Percentiles rank a stretch among this genome's conserved stretches.
phyloP scores from a whole-genome alignment of 768 basidiomycete species.

The Fistulinella prunicolor region DNA sequence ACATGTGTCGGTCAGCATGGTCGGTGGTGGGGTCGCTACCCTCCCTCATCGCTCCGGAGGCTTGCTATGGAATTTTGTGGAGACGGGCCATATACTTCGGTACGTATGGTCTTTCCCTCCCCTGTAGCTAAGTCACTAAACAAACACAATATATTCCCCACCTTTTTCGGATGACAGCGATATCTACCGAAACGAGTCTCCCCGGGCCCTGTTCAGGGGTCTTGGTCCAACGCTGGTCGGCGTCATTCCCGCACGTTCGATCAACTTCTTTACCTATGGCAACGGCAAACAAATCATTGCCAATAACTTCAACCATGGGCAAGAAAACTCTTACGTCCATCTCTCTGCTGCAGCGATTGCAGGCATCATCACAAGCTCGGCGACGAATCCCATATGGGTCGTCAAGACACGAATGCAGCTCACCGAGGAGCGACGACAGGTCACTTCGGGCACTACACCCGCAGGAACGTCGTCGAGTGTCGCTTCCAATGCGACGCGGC shows the following conservation, averaged over 20 bases:
- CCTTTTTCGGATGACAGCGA: slow-evolving; percentile 48
- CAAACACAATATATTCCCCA: too few relatives aligned
- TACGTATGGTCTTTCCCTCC: slow-evolving; percentile 30
- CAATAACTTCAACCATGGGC: slow-evolving; percentile 65
- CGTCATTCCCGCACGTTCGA: slow-evolving; percentile 91
- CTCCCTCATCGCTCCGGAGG: slow-evolving; percentile 41
- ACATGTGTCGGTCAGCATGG: slow-evolving; percentile 32
- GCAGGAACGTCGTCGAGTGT: background rate
- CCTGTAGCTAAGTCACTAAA: too few relatives aligned
- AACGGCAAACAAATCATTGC: slow-evolving; percentile 94
- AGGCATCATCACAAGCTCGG: slow-evolving; percentile 82
- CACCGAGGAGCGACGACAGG: slow-evolving; percentile 30
- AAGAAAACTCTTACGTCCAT: slow-evolving; percentile 85
- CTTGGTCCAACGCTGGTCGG: slow-evolving; percentile 93
- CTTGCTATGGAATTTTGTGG: slow-evolving; percentile 89
- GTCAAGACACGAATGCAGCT: slow-evolving; percentile 96
- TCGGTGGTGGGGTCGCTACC: slow-evolving; percentile 31
- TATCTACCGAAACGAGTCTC: slow-evolving; percentile 86
- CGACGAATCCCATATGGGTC: slow-evolving; percentile 99
- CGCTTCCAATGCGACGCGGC: background rate
- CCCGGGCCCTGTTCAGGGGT: slow-evolving; percentile 89
- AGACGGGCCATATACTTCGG: slow-evolving; percentile 90
- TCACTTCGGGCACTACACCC: slow-evolving; percentile 1
- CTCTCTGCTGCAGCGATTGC: slow-evolving; percentile 82
- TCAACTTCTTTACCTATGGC: slow-evolving; percentile 97